These are phyloP conservation scores for Hypsizygus marmoreus DNA, from an alignment of 768 basidiomycete species.

Conservation along the genomic window DNA sequence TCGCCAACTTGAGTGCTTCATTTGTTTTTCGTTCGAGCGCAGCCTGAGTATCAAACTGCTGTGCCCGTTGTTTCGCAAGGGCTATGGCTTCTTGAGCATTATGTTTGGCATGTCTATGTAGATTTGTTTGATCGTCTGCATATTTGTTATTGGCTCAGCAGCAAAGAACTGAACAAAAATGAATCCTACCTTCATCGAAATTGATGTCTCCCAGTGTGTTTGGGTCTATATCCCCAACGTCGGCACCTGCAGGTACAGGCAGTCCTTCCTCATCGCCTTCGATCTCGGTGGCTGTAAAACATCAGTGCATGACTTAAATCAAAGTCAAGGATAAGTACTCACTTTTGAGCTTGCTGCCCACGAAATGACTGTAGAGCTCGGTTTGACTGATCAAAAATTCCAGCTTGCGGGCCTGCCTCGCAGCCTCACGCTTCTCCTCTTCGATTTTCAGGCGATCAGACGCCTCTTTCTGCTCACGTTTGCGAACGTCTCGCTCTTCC, in stretches of 20 bases:
- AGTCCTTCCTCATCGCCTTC: slow-evolving; percentile 55
- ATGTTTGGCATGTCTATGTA: slow-evolving; percentile 79
- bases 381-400: slow-evolving; percentile 99
- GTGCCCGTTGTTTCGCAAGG: slow-evolving; percentile 75
- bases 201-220: slow-evolving; percentile 70
- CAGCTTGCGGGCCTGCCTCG: slow-evolving; percentile 91
- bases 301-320: slow-evolving; percentile 18
- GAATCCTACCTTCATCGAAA: slow-evolving; percentile 79
- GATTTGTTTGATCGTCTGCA: slow-evolving; percentile 84
- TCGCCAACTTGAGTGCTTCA: slow-evolving; percentile 71
- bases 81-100: slow-evolving; percentile 90
- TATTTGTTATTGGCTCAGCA: slow-evolving; percentile 3
- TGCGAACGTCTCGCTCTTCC: slow-evolving; percentile 89
- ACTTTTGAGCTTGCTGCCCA: slow-evolving; percentile 95
- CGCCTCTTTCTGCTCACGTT: slow-evolving; percentile 94
- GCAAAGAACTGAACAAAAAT: slow-evolving; percentile 4
- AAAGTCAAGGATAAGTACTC: slow-evolving; percentile 13
- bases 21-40: slow-evolving; percentile 80
- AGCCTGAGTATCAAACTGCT: slow-evolving; percentile 84
- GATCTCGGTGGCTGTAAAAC: slow-evolving; percentile 65
- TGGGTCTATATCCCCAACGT: slow-evolving; percentile 56
- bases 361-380: slow-evolving; percentile 98
- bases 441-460: slow-evolving; percentile 84
- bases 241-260: slow-evolving; percentile 56
- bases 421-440: slow-evolving; percentile 92